Percentiles rank a stretch among this genome's conserved stretches.
Evolutionary conservation across 2,329 filamentous ascomycete genomes (phyloP).

Genomic region (Venturia asperata): DNA sequence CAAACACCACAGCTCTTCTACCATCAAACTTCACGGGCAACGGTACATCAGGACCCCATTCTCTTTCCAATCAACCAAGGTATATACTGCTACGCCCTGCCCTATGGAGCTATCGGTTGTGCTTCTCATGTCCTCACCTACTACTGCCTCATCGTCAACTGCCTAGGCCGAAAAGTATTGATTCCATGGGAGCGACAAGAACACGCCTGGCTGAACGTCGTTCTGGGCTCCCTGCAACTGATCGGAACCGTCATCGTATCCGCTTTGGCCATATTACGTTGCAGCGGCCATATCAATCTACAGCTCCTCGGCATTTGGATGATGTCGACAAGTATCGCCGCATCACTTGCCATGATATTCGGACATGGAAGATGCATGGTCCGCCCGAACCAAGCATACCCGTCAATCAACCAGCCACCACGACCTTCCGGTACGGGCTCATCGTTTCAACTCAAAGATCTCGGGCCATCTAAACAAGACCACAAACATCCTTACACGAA

Average conservation of each 20-base stretch:
- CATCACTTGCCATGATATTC: background rate
- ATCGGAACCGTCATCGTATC: background rate
- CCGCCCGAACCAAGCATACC: no score
- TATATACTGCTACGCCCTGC: constrained; percentile 24
- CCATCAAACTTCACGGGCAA: background rate
- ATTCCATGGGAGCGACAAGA: constrained; percentile 20
- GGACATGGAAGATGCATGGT: background rate
- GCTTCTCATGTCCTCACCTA: constrained; percentile 16
- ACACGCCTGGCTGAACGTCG: constrained; percentile 5
- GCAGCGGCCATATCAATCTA: constrained; percentile 1
- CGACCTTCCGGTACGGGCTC: no score
- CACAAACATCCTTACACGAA: no score
- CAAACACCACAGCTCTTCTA: background rate
- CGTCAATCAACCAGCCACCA: no score
- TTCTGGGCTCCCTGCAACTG: background rate
- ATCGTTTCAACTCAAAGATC: no score
- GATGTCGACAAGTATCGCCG: constrained; percentile 1
- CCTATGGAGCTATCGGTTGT: constrained; percentile 22
- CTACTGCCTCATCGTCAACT: background rate
- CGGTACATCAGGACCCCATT: background rate
- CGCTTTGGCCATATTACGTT: background rate
- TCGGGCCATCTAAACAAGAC: no score
- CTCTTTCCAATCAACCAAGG: constrained; percentile 1
- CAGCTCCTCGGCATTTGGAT: background rate
- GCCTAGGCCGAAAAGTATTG: constrained; percentile 16